Evolutionary conservation across 1,284 basidiomycete genomes (phyloP).

Genomic region (Acaromyces ingoldii): DNA sequence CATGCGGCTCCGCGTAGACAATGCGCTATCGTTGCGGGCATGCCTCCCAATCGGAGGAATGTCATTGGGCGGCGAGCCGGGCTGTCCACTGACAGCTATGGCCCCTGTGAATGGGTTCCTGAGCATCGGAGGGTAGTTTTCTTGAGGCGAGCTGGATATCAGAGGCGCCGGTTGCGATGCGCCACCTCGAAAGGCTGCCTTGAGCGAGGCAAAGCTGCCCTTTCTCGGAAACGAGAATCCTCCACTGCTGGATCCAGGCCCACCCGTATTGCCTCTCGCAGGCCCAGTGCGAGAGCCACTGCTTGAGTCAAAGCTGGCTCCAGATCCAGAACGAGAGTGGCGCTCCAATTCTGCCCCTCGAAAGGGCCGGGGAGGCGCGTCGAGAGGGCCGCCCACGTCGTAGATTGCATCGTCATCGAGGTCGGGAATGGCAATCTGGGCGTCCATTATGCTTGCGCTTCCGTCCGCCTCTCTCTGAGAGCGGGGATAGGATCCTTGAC

Average conservation of each 20-base stretch:
- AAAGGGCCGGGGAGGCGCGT: constrained; percentile 1
- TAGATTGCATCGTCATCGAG: constrained; percentile 34
- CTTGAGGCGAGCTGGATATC: not conserved
- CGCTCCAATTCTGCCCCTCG: constrained; percentile 7
- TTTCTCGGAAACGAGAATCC: constrained; percentile 12
- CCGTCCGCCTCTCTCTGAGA: no score
- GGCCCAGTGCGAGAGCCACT: not conserved
- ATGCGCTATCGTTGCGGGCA: not conserved
- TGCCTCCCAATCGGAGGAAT: no score
- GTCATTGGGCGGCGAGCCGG: not conserved
- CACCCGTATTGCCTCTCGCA: not conserved
- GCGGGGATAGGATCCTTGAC: no score
- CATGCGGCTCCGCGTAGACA: no score
- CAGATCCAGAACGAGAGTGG: constrained; percentile 9
- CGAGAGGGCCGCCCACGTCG: not conserved
- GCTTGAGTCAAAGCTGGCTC: constrained; percentile 6
- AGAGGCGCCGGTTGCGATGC: not conserved
- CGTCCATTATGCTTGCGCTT: constrained; percentile 12
- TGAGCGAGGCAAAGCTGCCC: constrained; percentile 12
- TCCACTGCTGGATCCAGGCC: not conserved
- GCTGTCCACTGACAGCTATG: not conserved
- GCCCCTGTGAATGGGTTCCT: not conserved
- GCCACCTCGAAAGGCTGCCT: constrained; percentile 10
- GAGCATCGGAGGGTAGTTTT: not conserved
- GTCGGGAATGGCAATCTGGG: constrained; percentile 46